Evolutionary conservation across 768 basidiomycete genomes (phyloP), one percentile per base, ranked within the genome.

Genomic region (Daedaleopsis sinensis): DNA sequence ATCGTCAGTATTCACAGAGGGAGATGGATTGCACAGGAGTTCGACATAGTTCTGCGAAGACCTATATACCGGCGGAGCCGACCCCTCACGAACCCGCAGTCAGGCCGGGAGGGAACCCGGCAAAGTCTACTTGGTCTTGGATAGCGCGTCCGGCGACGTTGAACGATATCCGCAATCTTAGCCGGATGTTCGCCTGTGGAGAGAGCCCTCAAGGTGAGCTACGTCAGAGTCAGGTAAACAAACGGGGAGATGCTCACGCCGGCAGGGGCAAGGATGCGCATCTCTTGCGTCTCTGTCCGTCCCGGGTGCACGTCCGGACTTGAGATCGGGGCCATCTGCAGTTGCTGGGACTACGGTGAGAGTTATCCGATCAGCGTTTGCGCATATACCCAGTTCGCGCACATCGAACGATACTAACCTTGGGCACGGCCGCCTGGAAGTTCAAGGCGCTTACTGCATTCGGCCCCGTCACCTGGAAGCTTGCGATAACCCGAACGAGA

Each of bases 271-370:
- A 92, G 80, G 42, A 99, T 87, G 11, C 94, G 85, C 91, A 99
- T 90, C 72, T 96, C 94, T 72, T 98, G 97, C 11, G 95, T 96
- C 74, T 98, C 96, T 16, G 85, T 83, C 10, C 86, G 77, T 1
- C 94, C 93, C 0, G 93, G 88, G 37, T 76, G 77, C 46, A 99
- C 82, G 55, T 85, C 89, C 12, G 89, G 80, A 73, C 89, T 94
- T 6, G 94, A 94, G 91, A 98, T 98, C 7, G 96, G 94, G 59
- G 94, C 81, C 96, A 99, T 99, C 73, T 98, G 96, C 58, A 99
- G 74, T 72, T 97, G 95, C 76, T 97, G 96, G 0, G 95, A 92
- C 94, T 98, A 24, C 8, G 70, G 3, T 32, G 27, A 3, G 27
- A 32, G 58, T 49, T 7, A 36, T n/a, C 23, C 13, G 7, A 49